Evolutionary conservation across 805 yeast species (phyloP), one percentile per base, ranked within the genome.

Genomic region (Zygosaccharomyces rouxii): DNA sequence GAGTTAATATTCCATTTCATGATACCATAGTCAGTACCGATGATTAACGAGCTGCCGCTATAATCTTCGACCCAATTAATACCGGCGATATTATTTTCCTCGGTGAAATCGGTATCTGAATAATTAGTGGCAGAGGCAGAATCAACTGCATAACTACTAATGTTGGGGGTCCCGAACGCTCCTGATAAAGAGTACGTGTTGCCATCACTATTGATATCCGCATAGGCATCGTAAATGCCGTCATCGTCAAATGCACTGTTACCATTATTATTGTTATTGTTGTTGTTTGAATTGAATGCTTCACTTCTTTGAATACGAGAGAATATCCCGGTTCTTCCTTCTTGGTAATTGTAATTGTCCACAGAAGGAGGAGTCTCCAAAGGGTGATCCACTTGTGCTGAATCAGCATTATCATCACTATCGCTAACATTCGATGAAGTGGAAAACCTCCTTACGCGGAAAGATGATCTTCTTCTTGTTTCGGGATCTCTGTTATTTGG

Each of bases 21-120:
- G 18, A 87, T 69, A 0, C 95, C 95, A 38, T 77, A 79, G 50
- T 80, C 83, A 45, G 81, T 75, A 1, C 87, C 90, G 30, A 84
- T 77, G 5, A 80, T 69, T 33, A 84, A 62, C 31, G 75, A 71
- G 16, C 79, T 72, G 0, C 83, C 82, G 7, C 76, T 73, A 14
- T 64, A 63, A 52, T 73, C 75, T 40, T 72, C 73, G 40, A 77
- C 65, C 77, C 86, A 77, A 48, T 80, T 83, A 49, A 84, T 60
- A 1, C 90, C 90, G 14, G 79, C 71, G 7, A 84, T 75, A 50
- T 81, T 84, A 53, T 69, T 70, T 50, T 74, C 79, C 35, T 62
- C 67, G 2, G 53, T 51, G 14, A 57, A 50, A 29, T 55, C 58
- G 7, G 48, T 30, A 18, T 44, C 45, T 30, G 55, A 47, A 44